Evolutionary conservation across 352 stramenopile genomes (phyloP).

Genomic region (Pilasporangium apinafurcum): DNA sequence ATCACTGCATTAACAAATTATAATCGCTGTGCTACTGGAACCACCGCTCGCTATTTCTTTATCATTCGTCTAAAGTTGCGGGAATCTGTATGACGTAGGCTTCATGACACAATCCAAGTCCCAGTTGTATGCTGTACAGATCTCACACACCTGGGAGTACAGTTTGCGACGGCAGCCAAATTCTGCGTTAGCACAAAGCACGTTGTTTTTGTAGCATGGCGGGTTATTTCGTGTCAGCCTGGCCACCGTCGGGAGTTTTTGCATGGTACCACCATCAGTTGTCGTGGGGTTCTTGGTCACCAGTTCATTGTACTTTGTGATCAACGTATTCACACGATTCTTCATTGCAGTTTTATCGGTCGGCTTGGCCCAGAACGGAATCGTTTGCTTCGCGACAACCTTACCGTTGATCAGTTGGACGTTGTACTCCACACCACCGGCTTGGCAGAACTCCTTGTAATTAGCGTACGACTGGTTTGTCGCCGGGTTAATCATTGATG

Average conservation of each 20-base stretch:
- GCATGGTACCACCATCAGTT: conserved; percentile 35
- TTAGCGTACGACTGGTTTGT: conserved; percentile 28
- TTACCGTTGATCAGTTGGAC: conserved; percentile 16
- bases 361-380: conserved; percentile 64
- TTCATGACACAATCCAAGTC: background rate
- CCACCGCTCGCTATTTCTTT: too few relatives aligned
- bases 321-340: conserved; percentile 28
- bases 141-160: conserved; percentile 45
- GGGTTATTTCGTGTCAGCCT: conserved; percentile 31
- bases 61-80: too few relatives aligned
- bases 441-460: conserved; percentile 57
- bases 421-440: conserved; percentile 46
- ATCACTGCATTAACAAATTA: too few relatives aligned
- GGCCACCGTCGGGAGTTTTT: conserved; percentile 25
- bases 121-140: conserved; percentile 15
- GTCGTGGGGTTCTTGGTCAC: conserved; percentile 19
- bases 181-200: conserved; percentile 26
- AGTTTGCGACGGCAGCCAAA: conserved; percentile 46
- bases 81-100: background rate
- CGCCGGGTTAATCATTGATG: conserved; percentile 32
- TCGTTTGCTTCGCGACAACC: conserved; percentile 19
- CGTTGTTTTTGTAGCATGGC: conserved; percentile 57
- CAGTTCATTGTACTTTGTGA: conserved; percentile 33
- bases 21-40: too few relatives aligned
- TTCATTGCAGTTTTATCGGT: conserved; percentile 35